A percentile compares a stretch with the other conserved stretches of the same genome.
Evolutionary conservation across 192 early-diverging fungal genomes (phyloP).

Genomic region (Coemansia sp.): DNA sequence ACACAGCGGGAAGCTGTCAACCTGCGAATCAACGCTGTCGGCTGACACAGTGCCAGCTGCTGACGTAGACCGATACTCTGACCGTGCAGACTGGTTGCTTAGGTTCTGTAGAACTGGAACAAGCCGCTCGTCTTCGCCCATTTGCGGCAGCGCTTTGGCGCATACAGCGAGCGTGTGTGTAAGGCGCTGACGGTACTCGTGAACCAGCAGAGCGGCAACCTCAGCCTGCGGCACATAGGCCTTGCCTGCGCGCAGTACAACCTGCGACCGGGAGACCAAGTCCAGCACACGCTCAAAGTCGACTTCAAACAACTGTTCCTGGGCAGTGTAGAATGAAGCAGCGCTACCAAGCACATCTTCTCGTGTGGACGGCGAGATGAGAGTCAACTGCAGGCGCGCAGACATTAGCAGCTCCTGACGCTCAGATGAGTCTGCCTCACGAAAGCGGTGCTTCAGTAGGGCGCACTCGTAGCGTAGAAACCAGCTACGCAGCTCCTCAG

Average conservation of each 20-base stretch:
- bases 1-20: constrained; percentile 83
- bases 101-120: constrained; percentile 85
- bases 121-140: constrained; percentile 92
- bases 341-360: constrained; percentile 14
- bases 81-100: constrained; percentile 75
- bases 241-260: constrained; percentile 62
- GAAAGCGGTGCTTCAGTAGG: constrained; percentile 67
- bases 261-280: constrained; percentile 59
- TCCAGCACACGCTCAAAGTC: constrained; percentile 71
- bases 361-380: constrained; percentile 18
- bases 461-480: constrained; percentile 70
- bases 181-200: constrained; percentile 73
- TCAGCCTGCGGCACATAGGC: constrained; percentile 76
- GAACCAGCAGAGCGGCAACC: constrained; percentile 68
- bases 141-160: constrained; percentile 74
- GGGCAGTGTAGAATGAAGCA: constrained; percentile 27
- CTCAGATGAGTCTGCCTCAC: constrained; percentile 45
- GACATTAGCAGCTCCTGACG: constrained; percentile 39
- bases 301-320: constrained; percentile 57
- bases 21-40: constrained; percentile 66
- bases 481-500: constrained; percentile 73
- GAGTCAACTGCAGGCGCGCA: constrained; percentile 25
- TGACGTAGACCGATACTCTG: constrained; percentile 60
- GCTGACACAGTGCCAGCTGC: constrained; percentile 63
- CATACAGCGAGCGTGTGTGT: constrained; percentile 57